Base-by-base conservation (phyloP, 176 grass and related monocot genomes). In the Tillandsia leiboldiana region DNA sequence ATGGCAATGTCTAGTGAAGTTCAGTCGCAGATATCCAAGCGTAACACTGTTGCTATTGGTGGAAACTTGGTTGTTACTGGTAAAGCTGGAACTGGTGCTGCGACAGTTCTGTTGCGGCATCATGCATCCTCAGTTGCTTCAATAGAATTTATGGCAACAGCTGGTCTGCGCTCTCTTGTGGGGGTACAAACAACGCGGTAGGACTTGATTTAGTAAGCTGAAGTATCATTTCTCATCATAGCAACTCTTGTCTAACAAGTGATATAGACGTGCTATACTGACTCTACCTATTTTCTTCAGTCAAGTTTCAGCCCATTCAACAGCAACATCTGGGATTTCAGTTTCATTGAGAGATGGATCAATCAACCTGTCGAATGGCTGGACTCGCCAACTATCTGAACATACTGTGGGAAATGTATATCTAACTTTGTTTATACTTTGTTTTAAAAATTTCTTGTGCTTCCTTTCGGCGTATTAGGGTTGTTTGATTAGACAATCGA, bases 351-450 rank as follows among this genome's bases (percentile, higher is more conserved):
- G 82, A 75, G 94, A 99, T 69, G 94, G 94, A 51, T 99, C 89
- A 75, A 70, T 93, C 57, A 93, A 93, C 70, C 82, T 99, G 50
- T 90, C 94, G 64, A 99, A 99, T 77, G 81, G 80, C 22, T 99
- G 94, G 94, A 87, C 82, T 75, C 87, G 94, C 68, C 89, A 93
- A 85, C 69, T 99, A 76, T 88, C 89, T 77, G 94, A 93, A 61
- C 67, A 85, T 67, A 71, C 77, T 79, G 80, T 93, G 72, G 94
- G 87, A 61, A 87, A 90, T 87, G 94, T 99, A 99, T 84, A 77
- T 42, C 33, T 42, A 42, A 42, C 7, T 42, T 47, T 72, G 49
- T 65, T 59, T 79, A 74, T 50, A 28, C 26, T 65, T 74, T 72
- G 18, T 18, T 8, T 8, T 23, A 3, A 29, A 17, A 51, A 66